Base-by-base conservation (phyloP, 2,329 filamentous ascomycete species). In the Amphichorda felina region DNA sequence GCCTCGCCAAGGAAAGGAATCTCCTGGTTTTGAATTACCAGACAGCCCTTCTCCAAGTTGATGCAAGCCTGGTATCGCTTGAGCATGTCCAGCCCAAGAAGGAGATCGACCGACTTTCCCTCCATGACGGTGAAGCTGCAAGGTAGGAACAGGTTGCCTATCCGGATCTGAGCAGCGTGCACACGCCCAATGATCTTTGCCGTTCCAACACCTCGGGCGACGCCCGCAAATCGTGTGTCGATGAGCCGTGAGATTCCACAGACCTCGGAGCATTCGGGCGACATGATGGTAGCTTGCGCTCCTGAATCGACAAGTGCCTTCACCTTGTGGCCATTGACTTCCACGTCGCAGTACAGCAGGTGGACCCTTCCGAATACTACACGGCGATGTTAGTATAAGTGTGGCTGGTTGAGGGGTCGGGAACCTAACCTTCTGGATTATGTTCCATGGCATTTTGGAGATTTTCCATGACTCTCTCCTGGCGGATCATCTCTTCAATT, bases 91-190 rank as follows among this genome's bases (percentile, higher is more conserved):
- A 98, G 65, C 4, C 91, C 91, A 10, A 98, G 74, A 2, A 98
- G 72, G 14, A 98, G 68, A 54, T 96, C 91, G 17, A 98, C 91
- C 35, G 86, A 79, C 60, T 96, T 98, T 44, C 91, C 91, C 62
- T 98, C 91, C 91, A 98, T 98, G 51, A 98, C 91, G 3, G 91
- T 98, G 57, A 98, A 98, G 40, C 87, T 91, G 62, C 88, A 96
- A 3, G 89, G 81, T 46, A 98, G 68, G 53, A 86, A 87, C 42
- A 89, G 74, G 29, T 72, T 76, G 36, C 89, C 91, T 46, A 98
- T 91, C 58, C 85, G 89, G 58, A 98, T 93, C 57, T 89, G 86
- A 8, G 91, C 91, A 16, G 85, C 86, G 57, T 98, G 91, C 4
- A 98, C 91, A 35, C 91, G 84, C 22, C 91, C 91, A 15, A 98